Conservation (phyloP, 768 basidiomycete genomes). For the Naganishia vaughanmartiniae region DNA sequence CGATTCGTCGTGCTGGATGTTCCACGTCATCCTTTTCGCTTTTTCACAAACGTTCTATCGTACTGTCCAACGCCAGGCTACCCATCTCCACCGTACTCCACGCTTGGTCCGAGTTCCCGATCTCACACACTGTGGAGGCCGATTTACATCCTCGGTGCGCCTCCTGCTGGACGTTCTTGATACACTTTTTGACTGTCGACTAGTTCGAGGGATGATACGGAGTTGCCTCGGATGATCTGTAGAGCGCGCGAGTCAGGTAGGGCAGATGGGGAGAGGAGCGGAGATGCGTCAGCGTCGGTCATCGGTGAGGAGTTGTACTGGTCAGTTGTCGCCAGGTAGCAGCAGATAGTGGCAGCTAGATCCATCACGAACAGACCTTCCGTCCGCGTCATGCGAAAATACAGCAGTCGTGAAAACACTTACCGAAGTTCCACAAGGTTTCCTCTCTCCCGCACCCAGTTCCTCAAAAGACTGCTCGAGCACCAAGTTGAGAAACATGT, state of each 20-base stretch:
- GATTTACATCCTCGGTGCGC: slow-evolving; percentile 20
- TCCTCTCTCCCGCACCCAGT: slow-evolving; percentile 80
- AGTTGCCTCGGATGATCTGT: slow-evolving; percentile 94
- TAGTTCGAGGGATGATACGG: slow-evolving; percentile 87
- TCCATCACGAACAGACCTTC: neutral
- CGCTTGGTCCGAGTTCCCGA: neutral
- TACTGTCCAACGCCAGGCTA: neutral
- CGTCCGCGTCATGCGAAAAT: neutral
- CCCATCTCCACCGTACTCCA: neutral
- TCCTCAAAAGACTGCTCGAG: slow-evolving; percentile 95
- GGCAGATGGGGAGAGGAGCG: neutral
- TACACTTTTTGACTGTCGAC: slow-evolving; percentile 38
- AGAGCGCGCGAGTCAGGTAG: neutral
- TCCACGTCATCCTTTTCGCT: neutral
- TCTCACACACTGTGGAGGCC: neutral
- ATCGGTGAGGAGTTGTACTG: slow-evolving; percentile 56
- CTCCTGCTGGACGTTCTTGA: slow-evolving; percentile 20
- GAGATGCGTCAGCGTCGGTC: slow-evolving; percentile 68
- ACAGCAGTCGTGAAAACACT: slow-evolving; percentile 48
- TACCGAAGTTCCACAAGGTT: slow-evolving; percentile 88
- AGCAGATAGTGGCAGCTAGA: slow-evolving; percentile 67
- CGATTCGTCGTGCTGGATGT: slow-evolving; percentile 1
- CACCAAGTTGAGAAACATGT: slow-evolving; percentile 97
- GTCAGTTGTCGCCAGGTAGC: no score
- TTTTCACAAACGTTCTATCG: neutral